A percentile compares a stretch with the other conserved stretches of the same genome.
phyloP scores from a whole-genome alignment of 305 asterid species.

The Solanum aculeatissimum region DNA sequence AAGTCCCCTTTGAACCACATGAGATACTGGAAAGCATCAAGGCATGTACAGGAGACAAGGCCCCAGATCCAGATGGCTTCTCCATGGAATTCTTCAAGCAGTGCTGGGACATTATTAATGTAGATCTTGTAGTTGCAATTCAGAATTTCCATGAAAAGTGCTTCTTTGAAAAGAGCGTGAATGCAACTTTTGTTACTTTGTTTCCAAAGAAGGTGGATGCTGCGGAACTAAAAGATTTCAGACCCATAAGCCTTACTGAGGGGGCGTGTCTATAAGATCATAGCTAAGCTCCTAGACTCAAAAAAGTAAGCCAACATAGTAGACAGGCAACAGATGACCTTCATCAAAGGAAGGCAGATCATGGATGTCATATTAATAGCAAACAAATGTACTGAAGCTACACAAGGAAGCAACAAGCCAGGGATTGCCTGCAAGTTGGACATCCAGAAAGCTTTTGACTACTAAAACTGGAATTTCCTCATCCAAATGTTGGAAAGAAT shows the following conservation, averaged over 20 bases:
- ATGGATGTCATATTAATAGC: background rate
- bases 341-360: background rate
- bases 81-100: too few relatives aligned
- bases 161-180: background rate
- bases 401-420: background rate
- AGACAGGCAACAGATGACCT: background rate
- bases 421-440: background rate
- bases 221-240: background rate
- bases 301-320: background rate
- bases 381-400: background rate
- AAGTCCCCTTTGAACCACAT: too few relatives aligned
- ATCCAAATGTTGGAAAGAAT: background rate
- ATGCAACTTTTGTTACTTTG: background rate
- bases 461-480: background rate
- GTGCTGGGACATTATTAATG: background rate
- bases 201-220: background rate
- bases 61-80: too few relatives aligned
- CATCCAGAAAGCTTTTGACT: background rate
- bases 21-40: too few relatives aligned
- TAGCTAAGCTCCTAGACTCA: background rate
- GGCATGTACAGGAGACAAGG: too few relatives aligned
- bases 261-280: background rate
- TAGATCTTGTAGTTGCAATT: background rate
- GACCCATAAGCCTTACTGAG: background rate
- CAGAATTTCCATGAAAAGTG: background rate